Evolutionary conservation across 306 rosid genomes (phyloP), one percentile per base, ranked within the genome.

Genomic region (Malus domestica): DNA sequence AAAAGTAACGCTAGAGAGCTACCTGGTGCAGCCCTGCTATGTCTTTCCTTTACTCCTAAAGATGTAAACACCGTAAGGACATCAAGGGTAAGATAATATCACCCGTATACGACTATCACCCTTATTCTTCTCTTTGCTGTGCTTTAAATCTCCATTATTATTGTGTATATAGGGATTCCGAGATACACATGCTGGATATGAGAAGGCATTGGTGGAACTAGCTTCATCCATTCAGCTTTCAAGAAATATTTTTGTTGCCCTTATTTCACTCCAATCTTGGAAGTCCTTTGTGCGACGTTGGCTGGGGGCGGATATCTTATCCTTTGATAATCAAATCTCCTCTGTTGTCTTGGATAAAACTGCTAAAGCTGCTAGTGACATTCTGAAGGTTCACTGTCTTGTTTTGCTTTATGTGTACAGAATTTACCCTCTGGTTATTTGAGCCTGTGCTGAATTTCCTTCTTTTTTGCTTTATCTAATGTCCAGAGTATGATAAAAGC

Each of bases 201-300:
- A 78, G 85, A 85, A 86, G 74, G 90, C 93, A 67, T 78, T 90
- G 78, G 85, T 80, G 78, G 97, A 92, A 88, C 77, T 90, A 60
- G 90, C 97, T 46, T 80, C 87, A 68, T 89, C 98, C 78, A 93
- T 95, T 83, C 93, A 90, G 80, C 96, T 95, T 60, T 92, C 97
- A 35, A 89, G 98, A 87, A 92, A 90, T 81, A 78, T 92, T 82
- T 80, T 87, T 86, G 83, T 90, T 46, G 97, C 96, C 61, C 91
- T 92, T 73, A 81, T 88, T 86, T 82, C 97, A 62, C 85, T 92
- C 61, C 93, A 95, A 81, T 95, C 98, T 70, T 95, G 98, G 97
- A 90, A 92, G 87, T 79, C 91, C 66, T 95, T 92, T 77, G 79
- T 89, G 87, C 78, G 75, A 55, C 93, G 90, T 74, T 95, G 98